Evolutionary conservation across 139 green algal genomes (phyloP).

Genomic region (Bryopsis sp.): DNA sequence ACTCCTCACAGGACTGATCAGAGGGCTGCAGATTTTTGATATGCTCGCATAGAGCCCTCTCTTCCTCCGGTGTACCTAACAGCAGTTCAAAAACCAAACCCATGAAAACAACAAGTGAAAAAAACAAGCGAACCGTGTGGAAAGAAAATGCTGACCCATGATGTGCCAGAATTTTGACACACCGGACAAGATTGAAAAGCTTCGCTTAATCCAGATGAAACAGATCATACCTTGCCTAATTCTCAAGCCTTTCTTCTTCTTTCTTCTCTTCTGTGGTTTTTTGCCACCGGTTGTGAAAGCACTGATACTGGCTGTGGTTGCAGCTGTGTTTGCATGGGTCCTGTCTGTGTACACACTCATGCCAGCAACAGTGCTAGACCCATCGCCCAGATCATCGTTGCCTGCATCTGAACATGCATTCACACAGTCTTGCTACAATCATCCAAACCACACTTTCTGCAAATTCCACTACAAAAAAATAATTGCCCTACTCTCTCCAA

Average conservation of each 20-base stretch:
- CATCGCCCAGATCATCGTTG: slow-evolving; percentile 11
- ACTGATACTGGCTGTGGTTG: not conserved
- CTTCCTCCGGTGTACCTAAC: slow-evolving; percentile 58
- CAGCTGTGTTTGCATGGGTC: not conserved
- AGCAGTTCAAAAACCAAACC: slow-evolving; percentile 12
- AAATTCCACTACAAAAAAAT: too few relatives aligned
- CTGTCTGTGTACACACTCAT: slow-evolving; percentile 21
- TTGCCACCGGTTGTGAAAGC: slow-evolving; percentile 14
- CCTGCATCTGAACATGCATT: not conserved
- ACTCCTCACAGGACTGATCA: slow-evolving; percentile 25
- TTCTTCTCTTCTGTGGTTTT: slow-evolving; percentile 5
- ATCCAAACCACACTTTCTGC: too few relatives aligned
- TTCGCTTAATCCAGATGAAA: not conserved
- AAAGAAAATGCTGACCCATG: not conserved
- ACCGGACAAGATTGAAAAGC: too few relatives aligned
- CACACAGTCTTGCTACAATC: too few relatives aligned
- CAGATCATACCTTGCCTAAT: slow-evolving; percentile 18
- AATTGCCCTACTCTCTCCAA: too few relatives aligned
- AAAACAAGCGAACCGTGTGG: not conserved
- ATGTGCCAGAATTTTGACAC: too few relatives aligned
- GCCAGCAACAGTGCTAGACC: slow-evolving; percentile 13
- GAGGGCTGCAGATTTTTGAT: slow-evolving; percentile 17
- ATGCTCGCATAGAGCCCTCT: slow-evolving; percentile 45
- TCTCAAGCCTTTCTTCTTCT: slow-evolving; percentile 18
- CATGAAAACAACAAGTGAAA: slow-evolving; percentile 17